Percentiles rank a stretch among this genome's conserved stretches.
These are phyloP conservation scores for Sphagnurus paluster DNA, from an alignment of 1,284 basidiomycete genomes.

Conservation along the genomic window DNA sequence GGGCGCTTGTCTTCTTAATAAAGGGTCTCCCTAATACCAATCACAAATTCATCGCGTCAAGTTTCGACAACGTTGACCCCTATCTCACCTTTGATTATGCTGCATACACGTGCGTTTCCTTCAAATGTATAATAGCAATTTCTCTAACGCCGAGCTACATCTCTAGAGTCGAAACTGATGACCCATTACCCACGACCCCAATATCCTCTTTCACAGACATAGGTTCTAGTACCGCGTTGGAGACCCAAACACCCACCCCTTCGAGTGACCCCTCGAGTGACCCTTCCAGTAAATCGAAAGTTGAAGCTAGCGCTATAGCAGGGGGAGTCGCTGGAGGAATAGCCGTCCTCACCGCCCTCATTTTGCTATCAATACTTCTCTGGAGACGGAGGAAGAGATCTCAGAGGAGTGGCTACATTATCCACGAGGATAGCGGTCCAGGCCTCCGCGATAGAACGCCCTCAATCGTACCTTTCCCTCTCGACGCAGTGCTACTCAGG, in stretches of 20 bases:
- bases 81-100: constrained; percentile 26
- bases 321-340: constrained; percentile 25
- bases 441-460: too few relatives aligned
- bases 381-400: not conserved
- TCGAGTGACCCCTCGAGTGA: too few relatives aligned
- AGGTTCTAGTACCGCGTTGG: too few relatives aligned
- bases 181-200: too few relatives aligned
- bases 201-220: too few relatives aligned
- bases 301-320: constrained; percentile 21
- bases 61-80: constrained; percentile 14
- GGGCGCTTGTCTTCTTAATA: constrained; percentile 26
- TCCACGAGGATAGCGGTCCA: too few relatives aligned
- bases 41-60: constrained; percentile 27
- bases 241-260: too few relatives aligned
- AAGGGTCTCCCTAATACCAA: constrained; percentile 21
- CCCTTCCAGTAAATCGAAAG: not conserved
- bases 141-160: too few relatives aligned
- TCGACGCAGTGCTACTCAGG: too few relatives aligned
- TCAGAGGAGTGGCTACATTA: not conserved
- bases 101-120: constrained; percentile 25
- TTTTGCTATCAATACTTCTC: not conserved
- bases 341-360: constrained; percentile 14
- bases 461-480: not conserved
- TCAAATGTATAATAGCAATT: too few relatives aligned
- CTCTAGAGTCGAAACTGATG: too few relatives aligned